Percentiles rank a stretch among this genome's conserved stretches.
phyloP scores from a whole-genome alignment of 352 stramenopile species.

The Phytophthora capsici region DNA sequence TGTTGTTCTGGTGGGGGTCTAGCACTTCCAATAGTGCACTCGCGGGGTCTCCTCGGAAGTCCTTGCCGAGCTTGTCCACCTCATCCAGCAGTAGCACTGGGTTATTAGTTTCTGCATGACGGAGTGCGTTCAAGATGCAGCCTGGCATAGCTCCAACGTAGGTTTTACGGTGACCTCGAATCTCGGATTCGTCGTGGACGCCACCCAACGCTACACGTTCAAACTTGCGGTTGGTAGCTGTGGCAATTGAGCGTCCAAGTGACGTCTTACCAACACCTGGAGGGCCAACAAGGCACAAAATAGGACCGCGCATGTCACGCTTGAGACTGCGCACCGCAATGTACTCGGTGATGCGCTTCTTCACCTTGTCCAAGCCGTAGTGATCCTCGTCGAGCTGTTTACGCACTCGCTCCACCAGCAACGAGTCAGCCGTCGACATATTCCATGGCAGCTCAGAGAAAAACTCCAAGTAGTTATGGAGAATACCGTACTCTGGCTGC shows the following conservation, averaged over 20 bases:
- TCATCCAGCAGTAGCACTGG: conserved; percentile 89
- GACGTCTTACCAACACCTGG: conserved; percentile 88
- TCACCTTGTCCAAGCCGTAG: conserved; percentile 85
- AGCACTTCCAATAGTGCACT: conserved; percentile 87
- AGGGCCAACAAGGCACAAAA: conserved; percentile 88
- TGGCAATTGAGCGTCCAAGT: conserved; percentile 80
- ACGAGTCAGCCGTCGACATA: conserved; percentile 55
- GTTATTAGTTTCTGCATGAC: conserved; percentile 77
- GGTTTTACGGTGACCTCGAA: conserved; percentile 86
- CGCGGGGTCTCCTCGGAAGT: conserved; percentile 68
- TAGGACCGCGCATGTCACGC: conserved; percentile 84
- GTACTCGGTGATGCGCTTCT: conserved; percentile 89
- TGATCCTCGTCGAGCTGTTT: conserved; percentile 79
- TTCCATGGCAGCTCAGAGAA: conserved; percentile 80
- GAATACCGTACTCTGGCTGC: conserved; percentile 78
- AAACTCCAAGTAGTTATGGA: conserved; percentile 87
- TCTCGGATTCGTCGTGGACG: conserved; percentile 86
- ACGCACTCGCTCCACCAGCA: conserved; percentile 61
- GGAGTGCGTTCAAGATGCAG: conserved; percentile 81
- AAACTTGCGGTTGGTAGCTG: conserved; percentile 78
- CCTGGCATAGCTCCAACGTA: conserved; percentile 90
- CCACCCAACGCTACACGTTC: conserved; percentile 78
- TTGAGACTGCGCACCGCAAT: conserved; percentile 86
- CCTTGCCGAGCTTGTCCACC: conserved; percentile 84
- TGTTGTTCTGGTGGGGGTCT: conserved; percentile 87